A percentile compares a stretch with the other conserved stretches of the same genome.
Evolutionary conservation across 2,329 filamentous ascomycete species (phyloP).

Genomic region (Pyrenochaeta sp.): DNA sequence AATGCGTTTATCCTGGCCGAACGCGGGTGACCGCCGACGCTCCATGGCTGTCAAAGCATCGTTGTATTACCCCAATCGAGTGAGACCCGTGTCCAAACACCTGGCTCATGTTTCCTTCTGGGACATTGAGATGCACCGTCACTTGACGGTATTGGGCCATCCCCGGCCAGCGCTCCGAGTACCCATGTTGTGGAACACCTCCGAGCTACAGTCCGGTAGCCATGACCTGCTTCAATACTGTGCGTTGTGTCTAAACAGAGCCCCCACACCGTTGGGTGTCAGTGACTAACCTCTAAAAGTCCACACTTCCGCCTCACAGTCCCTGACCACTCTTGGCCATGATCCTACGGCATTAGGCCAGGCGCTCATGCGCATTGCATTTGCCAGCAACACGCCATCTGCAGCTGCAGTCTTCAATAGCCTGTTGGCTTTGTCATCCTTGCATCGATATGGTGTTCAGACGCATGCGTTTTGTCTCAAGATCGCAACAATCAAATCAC

Average conservation of each 20-base stretch:
- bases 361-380: neutral
- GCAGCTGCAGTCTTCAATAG: conserved; percentile 14
- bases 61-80: neutral
- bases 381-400: conserved; percentile 4
- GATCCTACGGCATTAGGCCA: conserved; percentile 2
- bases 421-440: conserved; percentile 17
- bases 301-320: conserved; percentile 2
- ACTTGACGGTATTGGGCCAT: neutral
- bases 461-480: conserved; percentile 17
- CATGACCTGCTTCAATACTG: neutral
- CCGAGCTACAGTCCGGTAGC: neutral
- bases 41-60: neutral
- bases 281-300: conserved; percentile 1
- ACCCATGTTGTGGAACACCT: neutral
- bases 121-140: neutral
- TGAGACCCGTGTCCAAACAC: neutral
- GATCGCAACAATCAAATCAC: conserved; percentile 13
- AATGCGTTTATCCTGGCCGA: neutral
- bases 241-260: neutral
- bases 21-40: neutral
- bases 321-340: conserved; percentile 15
- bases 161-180: neutral
- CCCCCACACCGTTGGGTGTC: no score
- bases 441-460: conserved; percentile 20
- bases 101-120: neutral